Evolutionary conservation across 75 land plant species (phyloP), one percentile per base, ranked within the genome.

Genomic region (Pinus albicaulis): DNA sequence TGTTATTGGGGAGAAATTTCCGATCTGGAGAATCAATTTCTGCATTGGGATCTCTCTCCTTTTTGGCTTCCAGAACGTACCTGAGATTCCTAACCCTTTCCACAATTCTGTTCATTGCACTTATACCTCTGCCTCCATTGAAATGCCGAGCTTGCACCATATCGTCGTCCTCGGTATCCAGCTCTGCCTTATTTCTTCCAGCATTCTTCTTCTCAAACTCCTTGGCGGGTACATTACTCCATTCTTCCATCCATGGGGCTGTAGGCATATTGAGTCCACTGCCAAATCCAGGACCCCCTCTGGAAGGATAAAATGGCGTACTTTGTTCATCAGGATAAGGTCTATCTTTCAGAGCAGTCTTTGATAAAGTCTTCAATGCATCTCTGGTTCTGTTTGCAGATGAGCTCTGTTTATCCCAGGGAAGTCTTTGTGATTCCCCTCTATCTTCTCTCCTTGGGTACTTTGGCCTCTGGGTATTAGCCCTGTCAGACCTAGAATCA

Each of bases 91-190:
- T 72, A 31, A 91, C 73, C 68, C 86, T 78, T 5, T 83, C 77
- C 20, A 91, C 93, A 64, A 91, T 91, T 74, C 91, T 64, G 38
- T 91, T 86, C 56, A 91, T 91, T 16, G 93, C 88, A 52, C 77
- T 80, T 7, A 57, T 31, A 2, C 84, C 80, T 19, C 53, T 73
- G 0, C 24, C 66, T 77, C 83, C 85, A 73, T 86, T 83, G 36
- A 16, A 55, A 41, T 80, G 71, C 59, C 83, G 88, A 80, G 79
- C 75, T 19, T 76, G 58, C 13, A 52, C 58, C 28, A 25, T 8
- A 44, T 74, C 76, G 41, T 68, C 71, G 22, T 68, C 10, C 8
- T 68, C 13, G 19, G 52, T 8, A 41, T 68, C 71, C 53, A 41
- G 8, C 10, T 68, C 71, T 44, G n/a, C 71, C 19, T 68, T 68